Percentiles rank a stretch among this genome's conserved stretches.
These are phyloP conservation scores for Aspergillus caelatus DNA, from an alignment of 2,329 filamentous ascomycete species.

Conservation along the genomic window DNA sequence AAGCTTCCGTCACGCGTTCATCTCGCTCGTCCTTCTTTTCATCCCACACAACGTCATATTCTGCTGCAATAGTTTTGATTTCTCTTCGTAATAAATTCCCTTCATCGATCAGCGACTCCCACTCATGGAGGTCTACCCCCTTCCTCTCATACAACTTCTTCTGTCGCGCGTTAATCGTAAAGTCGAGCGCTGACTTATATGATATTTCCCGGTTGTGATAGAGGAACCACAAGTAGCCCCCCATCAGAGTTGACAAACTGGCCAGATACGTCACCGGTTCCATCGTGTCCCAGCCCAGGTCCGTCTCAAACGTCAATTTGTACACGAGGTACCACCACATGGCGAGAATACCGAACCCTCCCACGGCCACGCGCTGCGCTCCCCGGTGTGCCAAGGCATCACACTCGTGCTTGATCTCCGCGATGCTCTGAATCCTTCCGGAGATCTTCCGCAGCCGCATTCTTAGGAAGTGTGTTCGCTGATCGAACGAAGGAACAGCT, in stretches of 20 bases:
- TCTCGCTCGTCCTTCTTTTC: constrained; percentile 73
- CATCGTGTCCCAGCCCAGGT: constrained; percentile 86
- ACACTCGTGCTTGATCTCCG: constrained; percentile 78
- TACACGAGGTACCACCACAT: constrained; percentile 85
- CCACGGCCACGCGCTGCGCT: constrained; percentile 77
- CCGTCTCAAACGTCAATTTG: constrained; percentile 66
- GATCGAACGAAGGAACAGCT: constrained; percentile 82
- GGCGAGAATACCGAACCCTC: constrained; percentile 72
- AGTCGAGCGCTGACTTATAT: constrained; percentile 83
- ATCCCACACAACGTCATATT: constrained; percentile 91
- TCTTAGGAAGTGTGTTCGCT: constrained; percentile 87
- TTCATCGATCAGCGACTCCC: constrained; percentile 79
- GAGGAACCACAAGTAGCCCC: constrained; percentile 90
- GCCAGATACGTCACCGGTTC: constrained; percentile 89
- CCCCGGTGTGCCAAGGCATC: constrained; percentile 75
- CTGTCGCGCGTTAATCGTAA: constrained; percentile 80
- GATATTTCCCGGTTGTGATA: constrained; percentile 89
- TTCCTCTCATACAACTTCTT: constrained; percentile 72
- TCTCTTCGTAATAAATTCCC: constrained; percentile 76
- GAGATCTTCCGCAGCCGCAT: constrained; percentile 74
- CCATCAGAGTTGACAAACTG: constrained; percentile 82
- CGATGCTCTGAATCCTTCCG: constrained; percentile 67
- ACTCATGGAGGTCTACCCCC: constrained; percentile 74
- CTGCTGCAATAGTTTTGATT: constrained; percentile 76
- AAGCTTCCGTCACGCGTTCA: constrained; percentile 57